Conservation (phyloP, 2,329 filamentous ascomycete genomes). For the Hypoxylon sp. region DNA sequence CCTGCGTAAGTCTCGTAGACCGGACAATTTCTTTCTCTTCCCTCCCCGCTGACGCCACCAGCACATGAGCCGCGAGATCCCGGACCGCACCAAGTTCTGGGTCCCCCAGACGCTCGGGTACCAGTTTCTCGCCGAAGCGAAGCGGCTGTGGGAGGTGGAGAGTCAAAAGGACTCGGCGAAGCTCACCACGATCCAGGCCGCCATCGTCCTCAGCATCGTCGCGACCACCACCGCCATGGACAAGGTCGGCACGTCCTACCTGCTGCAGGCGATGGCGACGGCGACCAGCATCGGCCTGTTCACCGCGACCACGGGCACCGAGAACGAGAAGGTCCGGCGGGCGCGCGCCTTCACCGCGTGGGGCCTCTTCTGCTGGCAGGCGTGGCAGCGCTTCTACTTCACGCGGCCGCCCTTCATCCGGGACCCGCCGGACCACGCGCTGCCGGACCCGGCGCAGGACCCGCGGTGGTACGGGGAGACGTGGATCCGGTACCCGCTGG, state of each 20-base stretch:
- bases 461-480: constrained; percentile 50
- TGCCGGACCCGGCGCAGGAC: constrained; percentile 48
- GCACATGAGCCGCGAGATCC: constrained; percentile 47
- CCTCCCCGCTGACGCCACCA: constrained; percentile 26
- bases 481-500: constrained; percentile 48
- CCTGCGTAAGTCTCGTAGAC: constrained; percentile 50
- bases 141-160: constrained; percentile 52
- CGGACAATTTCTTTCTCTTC: too few relatives aligned
- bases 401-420: constrained; percentile 43
- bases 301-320: constrained; percentile 20
- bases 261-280: constrained; percentile 50
- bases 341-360: constrained; percentile 51
- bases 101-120: constrained; percentile 51
- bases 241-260: constrained; percentile 53
- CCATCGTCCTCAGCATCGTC: constrained; percentile 48
- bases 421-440: constrained; percentile 40
- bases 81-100: constrained; percentile 51
- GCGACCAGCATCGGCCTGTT: constrained; percentile 52
- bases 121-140: constrained; percentile 53
- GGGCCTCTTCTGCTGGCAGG: constrained; percentile 51
- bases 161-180: constrained; percentile 31
- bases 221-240: constrained; percentile 53
- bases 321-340: constrained; percentile 39
- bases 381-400: constrained; percentile 47
- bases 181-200: constrained; percentile 53